Evolutionary conservation across 176 grass and related monocot species (phyloP).

Genomic region (Leersia perrieri): DNA sequence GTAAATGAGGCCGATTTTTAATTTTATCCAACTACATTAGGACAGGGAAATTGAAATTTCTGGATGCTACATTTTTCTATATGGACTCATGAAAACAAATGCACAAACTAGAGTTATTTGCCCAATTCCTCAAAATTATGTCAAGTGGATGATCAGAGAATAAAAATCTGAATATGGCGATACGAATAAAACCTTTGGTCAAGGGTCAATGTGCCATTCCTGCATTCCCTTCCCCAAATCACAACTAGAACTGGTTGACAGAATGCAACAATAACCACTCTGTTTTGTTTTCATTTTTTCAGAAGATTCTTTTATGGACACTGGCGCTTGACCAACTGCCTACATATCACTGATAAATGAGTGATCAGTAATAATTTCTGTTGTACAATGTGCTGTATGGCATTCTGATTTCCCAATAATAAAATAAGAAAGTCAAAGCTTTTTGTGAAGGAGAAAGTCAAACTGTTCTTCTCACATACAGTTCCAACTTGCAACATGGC

Average conservation of each 20-base stretch:
- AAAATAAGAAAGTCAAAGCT: slow-evolving; percentile 16
- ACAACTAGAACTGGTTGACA: not conserved
- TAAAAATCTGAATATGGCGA: not conserved
- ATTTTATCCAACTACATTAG: not conserved
- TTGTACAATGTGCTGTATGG: not conserved
- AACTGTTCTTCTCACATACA: not conserved
- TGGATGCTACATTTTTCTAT: not conserved
- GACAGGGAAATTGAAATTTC: not conserved
- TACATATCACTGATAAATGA: not conserved
- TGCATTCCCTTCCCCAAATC: not conserved
- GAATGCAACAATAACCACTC: not conserved
- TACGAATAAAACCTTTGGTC: not conserved
- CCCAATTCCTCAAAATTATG: not conserved
- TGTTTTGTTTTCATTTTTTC: not conserved
- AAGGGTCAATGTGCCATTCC: not conserved
- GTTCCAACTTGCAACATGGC: not conserved
- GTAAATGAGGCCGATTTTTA: not conserved
- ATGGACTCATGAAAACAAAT: not conserved
- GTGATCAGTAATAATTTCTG: not conserved
- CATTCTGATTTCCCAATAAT: slow-evolving; percentile 6
- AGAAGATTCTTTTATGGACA: slow-evolving; percentile 6
- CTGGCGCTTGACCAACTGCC: not conserved
- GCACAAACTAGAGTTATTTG: not conserved
- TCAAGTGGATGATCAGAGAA: not conserved
- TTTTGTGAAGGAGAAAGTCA: slow-evolving; percentile 21